These are phyloP conservation scores for Auriscalpium microsporum DNA, from an alignment of 768 basidiomycete genomes.

Conservation along the genomic window DNA sequence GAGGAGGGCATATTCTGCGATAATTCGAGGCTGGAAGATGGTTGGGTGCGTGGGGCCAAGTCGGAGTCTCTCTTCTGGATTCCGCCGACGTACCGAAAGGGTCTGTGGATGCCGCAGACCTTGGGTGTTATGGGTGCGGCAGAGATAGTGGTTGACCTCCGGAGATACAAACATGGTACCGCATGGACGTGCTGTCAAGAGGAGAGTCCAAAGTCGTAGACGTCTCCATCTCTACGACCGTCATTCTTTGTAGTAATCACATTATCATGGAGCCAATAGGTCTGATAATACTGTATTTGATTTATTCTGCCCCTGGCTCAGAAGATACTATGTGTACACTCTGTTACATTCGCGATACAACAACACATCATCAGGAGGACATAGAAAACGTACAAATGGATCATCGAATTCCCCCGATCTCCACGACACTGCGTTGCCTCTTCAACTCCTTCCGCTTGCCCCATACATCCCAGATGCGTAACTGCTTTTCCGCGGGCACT, in stretches of 20 bases:
- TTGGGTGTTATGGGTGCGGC: conserved; percentile 3
- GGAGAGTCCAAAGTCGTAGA: neutral
- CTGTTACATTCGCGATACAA: too few relatives aligned
- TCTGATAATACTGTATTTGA: too few relatives aligned
- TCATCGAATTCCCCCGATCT: conserved; percentile 3
- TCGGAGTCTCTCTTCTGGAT: conserved; percentile 5
- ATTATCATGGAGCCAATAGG: too few relatives aligned
- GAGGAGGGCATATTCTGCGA: conserved; percentile 3
- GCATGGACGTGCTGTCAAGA: conserved; percentile 5
- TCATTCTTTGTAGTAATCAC: too few relatives aligned
- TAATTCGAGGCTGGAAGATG: neutral
- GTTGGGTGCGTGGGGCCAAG: conserved; percentile 5
- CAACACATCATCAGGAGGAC: too few relatives aligned
- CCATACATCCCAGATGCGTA: conserved; percentile 58
- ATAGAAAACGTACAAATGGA: too few relatives aligned
- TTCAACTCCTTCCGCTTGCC: conserved; percentile 27
- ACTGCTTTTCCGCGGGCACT: conserved; percentile 53
- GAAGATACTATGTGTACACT: too few relatives aligned
- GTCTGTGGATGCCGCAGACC: conserved; percentile 5
- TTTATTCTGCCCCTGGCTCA: too few relatives aligned
- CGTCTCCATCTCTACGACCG: neutral
- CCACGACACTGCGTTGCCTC: conserved; percentile 1
- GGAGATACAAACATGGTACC: neutral
- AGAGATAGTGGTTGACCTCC: conserved; percentile 2
- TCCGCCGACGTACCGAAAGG: conserved; percentile 1